Conservation (phyloP, 2,329 filamentous ascomycete species). For the Calonectria naviculata region DNA sequence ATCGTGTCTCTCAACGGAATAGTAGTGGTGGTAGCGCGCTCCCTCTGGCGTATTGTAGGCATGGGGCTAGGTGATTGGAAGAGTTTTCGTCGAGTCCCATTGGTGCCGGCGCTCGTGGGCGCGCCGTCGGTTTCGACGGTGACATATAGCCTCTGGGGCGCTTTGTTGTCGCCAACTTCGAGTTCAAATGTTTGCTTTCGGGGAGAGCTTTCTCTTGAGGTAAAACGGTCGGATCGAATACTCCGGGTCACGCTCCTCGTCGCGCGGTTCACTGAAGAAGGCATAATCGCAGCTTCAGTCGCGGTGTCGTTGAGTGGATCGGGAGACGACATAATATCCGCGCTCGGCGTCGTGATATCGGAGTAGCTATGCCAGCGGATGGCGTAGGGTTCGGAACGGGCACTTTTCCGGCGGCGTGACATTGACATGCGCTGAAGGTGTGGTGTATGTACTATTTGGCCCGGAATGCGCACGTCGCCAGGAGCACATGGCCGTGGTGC, state of each 20-base stretch:
- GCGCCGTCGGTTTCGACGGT: constrained; percentile 64
- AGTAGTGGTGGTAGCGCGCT: constrained; percentile 58
- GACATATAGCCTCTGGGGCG: constrained; percentile 64
- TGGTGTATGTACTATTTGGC: constrained; percentile 28
- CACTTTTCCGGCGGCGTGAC: constrained; percentile 40
- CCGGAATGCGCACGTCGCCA: constrained; percentile 33
- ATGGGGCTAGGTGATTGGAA: constrained; percentile 58
- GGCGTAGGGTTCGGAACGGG: constrained; percentile 41
- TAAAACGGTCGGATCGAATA: constrained; percentile 52
- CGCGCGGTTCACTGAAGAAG: constrained; percentile 52
- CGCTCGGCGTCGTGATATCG: constrained; percentile 49
- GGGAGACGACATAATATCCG: constrained; percentile 61
- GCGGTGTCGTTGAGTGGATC: constrained; percentile 59
- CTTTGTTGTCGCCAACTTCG: constrained; percentile 61
- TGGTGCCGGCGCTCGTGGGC: constrained; percentile 47
- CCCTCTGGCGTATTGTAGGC: constrained; percentile 48
- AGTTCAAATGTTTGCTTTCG: constrained; percentile 68
- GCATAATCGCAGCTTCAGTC: constrained; percentile 46
- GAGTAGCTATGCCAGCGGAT: constrained; percentile 51
- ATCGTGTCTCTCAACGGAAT: constrained; percentile 61
- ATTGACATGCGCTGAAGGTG: constrained; percentile 38
- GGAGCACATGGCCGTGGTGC: constrained; percentile 24
- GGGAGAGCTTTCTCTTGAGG: constrained; percentile 56
- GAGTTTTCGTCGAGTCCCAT: constrained; percentile 51
- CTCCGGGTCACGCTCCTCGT: constrained; percentile 61